Percentiles rank a stretch among this genome's conserved stretches.
phyloP scores from a whole-genome alignment of 208 protist species.

The Acanthamoeba culbertsoni region DNA sequence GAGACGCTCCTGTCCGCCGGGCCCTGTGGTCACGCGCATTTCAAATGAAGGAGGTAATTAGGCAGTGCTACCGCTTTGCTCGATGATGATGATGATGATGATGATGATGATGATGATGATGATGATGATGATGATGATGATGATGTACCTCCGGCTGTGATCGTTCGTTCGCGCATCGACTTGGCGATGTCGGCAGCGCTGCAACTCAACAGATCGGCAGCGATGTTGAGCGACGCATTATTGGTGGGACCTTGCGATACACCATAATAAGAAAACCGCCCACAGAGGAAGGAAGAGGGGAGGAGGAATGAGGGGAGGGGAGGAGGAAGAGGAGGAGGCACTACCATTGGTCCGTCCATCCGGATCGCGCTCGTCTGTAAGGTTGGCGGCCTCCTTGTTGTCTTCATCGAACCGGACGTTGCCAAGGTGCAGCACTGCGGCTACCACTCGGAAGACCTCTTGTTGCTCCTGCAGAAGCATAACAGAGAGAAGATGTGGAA shows the following conservation, averaged over 20 bases:
- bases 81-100: no score
- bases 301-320: no score
- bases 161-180: background rate
- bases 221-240: conserved; percentile 37
- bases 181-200: conserved; percentile 25
- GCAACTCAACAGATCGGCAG: conserved; percentile 8
- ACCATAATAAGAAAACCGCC: no score
- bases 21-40: background rate
- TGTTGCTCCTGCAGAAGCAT: conserved; percentile 17
- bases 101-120: no score
- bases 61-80: no score
- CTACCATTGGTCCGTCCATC: background rate
- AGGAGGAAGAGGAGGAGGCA: background rate
- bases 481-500: background rate
- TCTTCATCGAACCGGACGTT: conserved; percentile 85
- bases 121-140: no score
- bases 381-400: background rate
- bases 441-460: conserved; percentile 84
- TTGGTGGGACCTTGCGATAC: conserved; percentile 15
- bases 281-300: no score
- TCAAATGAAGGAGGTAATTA: no score
- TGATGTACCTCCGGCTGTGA: conserved; percentile 3
- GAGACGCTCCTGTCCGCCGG: background rate
- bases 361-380: background rate
- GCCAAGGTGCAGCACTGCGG: conserved; percentile 90